These are phyloP conservation scores for Coemansia sp. DNA, from an alignment of 192 early-diverging fungal species.

Conservation along the genomic window DNA sequence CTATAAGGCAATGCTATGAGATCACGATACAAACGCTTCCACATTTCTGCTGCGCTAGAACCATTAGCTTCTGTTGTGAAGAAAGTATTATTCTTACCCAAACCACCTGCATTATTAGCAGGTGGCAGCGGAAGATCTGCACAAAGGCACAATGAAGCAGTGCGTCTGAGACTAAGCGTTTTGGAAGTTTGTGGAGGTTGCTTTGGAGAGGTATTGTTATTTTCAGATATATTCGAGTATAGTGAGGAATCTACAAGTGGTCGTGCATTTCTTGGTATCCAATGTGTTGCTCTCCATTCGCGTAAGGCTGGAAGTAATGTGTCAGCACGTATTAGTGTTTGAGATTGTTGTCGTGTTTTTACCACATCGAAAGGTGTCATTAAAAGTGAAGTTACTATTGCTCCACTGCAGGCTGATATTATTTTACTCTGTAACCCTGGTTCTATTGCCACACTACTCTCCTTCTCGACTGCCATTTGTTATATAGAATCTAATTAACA, in stretches of 20 bases:
- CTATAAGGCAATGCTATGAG: slow-evolving; percentile 26
- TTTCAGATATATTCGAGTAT: slow-evolving; percentile 13
- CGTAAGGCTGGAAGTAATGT: slow-evolving; percentile 29
- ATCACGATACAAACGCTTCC: slow-evolving; percentile 27
- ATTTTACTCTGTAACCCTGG: slow-evolving; percentile 57
- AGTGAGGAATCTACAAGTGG: slow-evolving; percentile 19
- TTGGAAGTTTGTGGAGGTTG: neutral
- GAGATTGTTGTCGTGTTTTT: slow-evolving; percentile 34
- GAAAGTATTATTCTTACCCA: slow-evolving; percentile 12
- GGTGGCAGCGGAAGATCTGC: slow-evolving; percentile 1
- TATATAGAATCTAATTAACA: neutral
- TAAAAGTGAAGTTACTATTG: slow-evolving; percentile 73
- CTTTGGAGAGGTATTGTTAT: neutral
- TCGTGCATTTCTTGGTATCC: slow-evolving; percentile 28
- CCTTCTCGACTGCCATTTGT: slow-evolving; percentile 4
- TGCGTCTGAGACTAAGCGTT: slow-evolving; percentile 9
- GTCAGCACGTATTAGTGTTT: slow-evolving; percentile 31
- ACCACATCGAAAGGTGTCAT: slow-evolving; percentile 48
- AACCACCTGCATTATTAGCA: neutral
- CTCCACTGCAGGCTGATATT: slow-evolving; percentile 79
- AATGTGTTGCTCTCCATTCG: slow-evolving; percentile 23
- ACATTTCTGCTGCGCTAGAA: slow-evolving; percentile 3
- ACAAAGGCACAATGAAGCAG: slow-evolving; percentile 28
- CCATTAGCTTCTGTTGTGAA: slow-evolving; percentile 8
- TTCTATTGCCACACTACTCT: neutral